Evolutionary conservation across 768 basidiomycete genomes (phyloP).

Genomic region (Leccinellum albellum): DNA sequence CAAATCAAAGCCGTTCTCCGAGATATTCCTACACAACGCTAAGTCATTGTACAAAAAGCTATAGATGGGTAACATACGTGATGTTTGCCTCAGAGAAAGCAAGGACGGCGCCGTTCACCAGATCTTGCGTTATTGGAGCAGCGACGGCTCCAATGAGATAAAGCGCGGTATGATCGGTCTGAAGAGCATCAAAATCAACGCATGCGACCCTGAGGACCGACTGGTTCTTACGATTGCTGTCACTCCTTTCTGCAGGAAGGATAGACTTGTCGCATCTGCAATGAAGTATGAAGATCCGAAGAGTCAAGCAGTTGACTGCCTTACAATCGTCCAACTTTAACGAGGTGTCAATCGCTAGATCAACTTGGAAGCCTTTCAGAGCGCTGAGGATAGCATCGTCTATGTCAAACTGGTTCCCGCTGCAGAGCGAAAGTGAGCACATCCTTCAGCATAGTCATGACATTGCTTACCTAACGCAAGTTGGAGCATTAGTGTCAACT

Average conservation of each 20-base stretch:
- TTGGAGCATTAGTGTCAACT: constrained; percentile 49
- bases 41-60: constrained; percentile 42
- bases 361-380: constrained; percentile 54
- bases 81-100: constrained; percentile 58
- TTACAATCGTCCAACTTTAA: constrained; percentile 67
- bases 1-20: constrained; percentile 61
- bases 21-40: constrained; percentile 49
- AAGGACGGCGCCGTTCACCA: constrained; percentile 55
- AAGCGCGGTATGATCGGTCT: constrained; percentile 62
- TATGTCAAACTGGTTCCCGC: constrained; percentile 65
- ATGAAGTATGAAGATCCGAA: constrained; percentile 1
- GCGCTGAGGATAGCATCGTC: constrained; percentile 59
- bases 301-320: constrained; percentile 11
- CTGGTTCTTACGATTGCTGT: constrained; percentile 44
- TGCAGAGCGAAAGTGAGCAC: constrained; percentile 24
- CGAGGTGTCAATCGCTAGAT: constrained; percentile 50
- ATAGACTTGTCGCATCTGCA: constrained; percentile 50
- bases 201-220: not conserved
- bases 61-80: constrained; percentile 33
- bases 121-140: constrained; percentile 58
- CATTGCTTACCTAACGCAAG: constrained; percentile 52
- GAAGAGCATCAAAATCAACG: constrained; percentile 1
- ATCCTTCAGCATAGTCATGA: not conserved
- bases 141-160: constrained; percentile 72
- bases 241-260: constrained; percentile 56